Conservation (phyloP, 768 basidiomycete species). For the Suillus fuscotomentosus region DNA sequence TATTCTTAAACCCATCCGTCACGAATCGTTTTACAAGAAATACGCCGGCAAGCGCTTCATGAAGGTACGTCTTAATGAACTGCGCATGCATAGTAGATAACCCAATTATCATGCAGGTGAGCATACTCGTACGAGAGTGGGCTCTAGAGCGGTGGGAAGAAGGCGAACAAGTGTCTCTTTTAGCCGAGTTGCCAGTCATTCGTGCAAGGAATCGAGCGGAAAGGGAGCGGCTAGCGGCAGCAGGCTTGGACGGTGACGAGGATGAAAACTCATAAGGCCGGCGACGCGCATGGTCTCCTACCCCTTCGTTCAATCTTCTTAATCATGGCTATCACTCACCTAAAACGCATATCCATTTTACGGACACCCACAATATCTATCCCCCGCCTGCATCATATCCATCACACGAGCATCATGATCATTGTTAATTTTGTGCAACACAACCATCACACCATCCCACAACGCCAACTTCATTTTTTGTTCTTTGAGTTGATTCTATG, state of each 20-base stretch:
- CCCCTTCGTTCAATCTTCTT: background rate
- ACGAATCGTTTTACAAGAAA: slow-evolving; percentile 85
- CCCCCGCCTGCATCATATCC: slow-evolving; percentile 6
- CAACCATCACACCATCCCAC: slow-evolving; percentile 4
- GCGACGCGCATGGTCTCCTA: background rate
- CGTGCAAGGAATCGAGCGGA: slow-evolving; percentile 53
- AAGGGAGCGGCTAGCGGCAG: slow-evolving; percentile 20
- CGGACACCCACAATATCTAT: slow-evolving; percentile 11
- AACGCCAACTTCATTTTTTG: slow-evolving; percentile 2
- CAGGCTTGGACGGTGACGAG: slow-evolving; percentile 12
- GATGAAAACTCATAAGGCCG: slow-evolving; percentile 7
- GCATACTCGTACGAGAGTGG: slow-evolving; percentile 84
- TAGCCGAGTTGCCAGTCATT: slow-evolving; percentile 55
- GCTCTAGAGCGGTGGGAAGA: slow-evolving; percentile 75
- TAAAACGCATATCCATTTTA: slow-evolving; percentile 9
- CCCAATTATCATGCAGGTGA: slow-evolving; percentile 49
- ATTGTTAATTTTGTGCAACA: slow-evolving; percentile 8
- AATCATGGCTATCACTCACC: background rate
- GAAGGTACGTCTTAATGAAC: slow-evolving; percentile 51
- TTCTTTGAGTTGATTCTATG: slow-evolving; percentile 9
- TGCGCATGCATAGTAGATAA: slow-evolving; percentile 4
- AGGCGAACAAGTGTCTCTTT: slow-evolving; percentile 54
- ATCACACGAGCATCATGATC: slow-evolving; percentile 11
- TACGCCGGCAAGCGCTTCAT: slow-evolving; percentile 82
- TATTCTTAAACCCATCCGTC: slow-evolving; percentile 66